Conservation (phyloP, 352 stramenopile genomes). For the Aphanomyces invadans region DNA sequence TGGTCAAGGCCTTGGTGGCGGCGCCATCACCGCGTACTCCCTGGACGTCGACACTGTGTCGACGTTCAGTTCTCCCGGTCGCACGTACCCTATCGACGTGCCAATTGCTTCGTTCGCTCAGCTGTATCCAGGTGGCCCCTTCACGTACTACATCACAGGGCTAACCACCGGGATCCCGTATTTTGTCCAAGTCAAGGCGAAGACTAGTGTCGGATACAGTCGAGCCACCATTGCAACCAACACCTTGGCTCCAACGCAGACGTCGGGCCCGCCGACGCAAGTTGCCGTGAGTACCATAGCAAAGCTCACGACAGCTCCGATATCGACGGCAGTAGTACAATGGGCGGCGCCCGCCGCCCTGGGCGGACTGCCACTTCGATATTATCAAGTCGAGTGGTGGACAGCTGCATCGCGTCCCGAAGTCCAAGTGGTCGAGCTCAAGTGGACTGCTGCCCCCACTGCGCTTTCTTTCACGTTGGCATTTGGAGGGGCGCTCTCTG, state of each 20-base stretch:
- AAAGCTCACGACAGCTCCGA: constrained; percentile 34
- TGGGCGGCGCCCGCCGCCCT: constrained; percentile 58
- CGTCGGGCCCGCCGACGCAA: constrained; percentile 39
- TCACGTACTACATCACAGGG: constrained; percentile 58
- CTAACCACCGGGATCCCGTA: constrained; percentile 70
- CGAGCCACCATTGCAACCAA: constrained; percentile 52
- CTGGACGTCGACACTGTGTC: constrained; percentile 60
- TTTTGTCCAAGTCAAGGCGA: constrained; percentile 78
- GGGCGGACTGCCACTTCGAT: constrained; percentile 54
- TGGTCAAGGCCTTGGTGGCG: constrained; percentile 40
- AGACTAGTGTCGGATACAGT: constrained; percentile 60
- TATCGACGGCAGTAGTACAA: constrained; percentile 47
- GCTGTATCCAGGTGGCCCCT: constrained; percentile 54
- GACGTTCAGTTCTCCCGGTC: constrained; percentile 60
- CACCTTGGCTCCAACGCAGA: constrained; percentile 44
- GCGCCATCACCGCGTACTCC: constrained; percentile 48
- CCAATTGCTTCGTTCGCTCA: constrained; percentile 29
- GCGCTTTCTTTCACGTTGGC: constrained; percentile 53
- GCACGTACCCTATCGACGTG: constrained; percentile 38
- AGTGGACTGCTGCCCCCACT: constrained; percentile 58
- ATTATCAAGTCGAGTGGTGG: constrained; percentile 84
- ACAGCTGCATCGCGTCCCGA: constrained; percentile 39
- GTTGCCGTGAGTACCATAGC: constrained; percentile 55
- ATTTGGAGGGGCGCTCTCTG: constrained; percentile 65
- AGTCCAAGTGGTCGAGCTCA: constrained; percentile 81